Evolutionary conservation across 495 filamentous ascomycete genomes (phyloP).

Genomic region (Tetracladium marchalianum): DNA sequence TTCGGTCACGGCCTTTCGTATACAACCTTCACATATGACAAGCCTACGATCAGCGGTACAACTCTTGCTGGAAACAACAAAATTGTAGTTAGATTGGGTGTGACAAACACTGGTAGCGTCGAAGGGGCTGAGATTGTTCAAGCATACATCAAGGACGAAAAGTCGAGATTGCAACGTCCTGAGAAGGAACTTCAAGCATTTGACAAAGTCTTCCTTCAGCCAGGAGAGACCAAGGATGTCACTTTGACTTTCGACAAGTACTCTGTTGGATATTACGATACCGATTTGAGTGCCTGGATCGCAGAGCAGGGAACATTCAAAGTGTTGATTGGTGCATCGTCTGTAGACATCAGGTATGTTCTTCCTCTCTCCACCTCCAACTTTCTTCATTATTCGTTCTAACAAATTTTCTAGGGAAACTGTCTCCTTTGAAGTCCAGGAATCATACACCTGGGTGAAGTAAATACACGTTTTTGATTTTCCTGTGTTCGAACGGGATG

Average conservation of each 20-base stretch:
- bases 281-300: slow-evolving; percentile 58
- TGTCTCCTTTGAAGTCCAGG: slow-evolving; percentile 42
- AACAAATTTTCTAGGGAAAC: slow-evolving; percentile 30
- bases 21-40: slow-evolving; percentile 61
- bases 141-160: slow-evolving; percentile 55
- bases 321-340: slow-evolving; percentile 48
- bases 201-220: slow-evolving; percentile 60
- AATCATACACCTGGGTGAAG: slow-evolving; percentile 45
- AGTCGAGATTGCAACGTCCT: slow-evolving; percentile 50
- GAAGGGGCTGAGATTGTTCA: slow-evolving; percentile 72
- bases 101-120: slow-evolving; percentile 58
- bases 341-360: slow-evolving; percentile 28
- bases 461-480: slow-evolving; percentile 21
- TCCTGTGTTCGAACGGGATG: neutral
- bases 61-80: slow-evolving; percentile 41
- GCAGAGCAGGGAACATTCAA: slow-evolving; percentile 67
- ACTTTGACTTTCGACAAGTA: slow-evolving; percentile 59
- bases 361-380: neutral
- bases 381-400: slow-evolving; percentile 12
- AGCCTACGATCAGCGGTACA: slow-evolving; percentile 39
- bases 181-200: slow-evolving; percentile 75
- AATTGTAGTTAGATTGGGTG: slow-evolving; percentile 49
- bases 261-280: slow-evolving; percentile 75
- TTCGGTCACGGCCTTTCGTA: slow-evolving; percentile 84
- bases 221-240: slow-evolving; percentile 61